Evolutionary conservation across 2,329 filamentous ascomycete genomes (phyloP), one percentile per base, ranked within the genome.

Genomic region (Erysiphe pulchra): DNA sequence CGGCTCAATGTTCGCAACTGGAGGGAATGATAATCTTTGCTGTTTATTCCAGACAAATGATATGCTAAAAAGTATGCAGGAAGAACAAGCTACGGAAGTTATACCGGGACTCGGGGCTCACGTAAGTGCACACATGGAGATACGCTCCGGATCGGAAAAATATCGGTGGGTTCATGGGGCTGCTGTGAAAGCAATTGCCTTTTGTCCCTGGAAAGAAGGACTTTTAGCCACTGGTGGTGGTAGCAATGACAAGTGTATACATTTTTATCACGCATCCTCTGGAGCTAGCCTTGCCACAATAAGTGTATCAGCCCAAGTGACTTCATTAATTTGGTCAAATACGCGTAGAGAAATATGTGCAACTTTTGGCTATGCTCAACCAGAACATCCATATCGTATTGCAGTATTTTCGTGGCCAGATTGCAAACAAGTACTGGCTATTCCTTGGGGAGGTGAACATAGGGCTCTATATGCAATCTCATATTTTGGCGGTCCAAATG

Each of bases 361-460:
- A 1, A 94, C 87, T 0, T 94, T 98, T 61, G 87, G 90, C 4
- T 95, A 92, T 57, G 75, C 86, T 3, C 79, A 92, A 53, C 85
- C 87, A 1, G 82, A 92, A 38, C 90, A 98, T 56, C 75, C 80
- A 0, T 82, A 80, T 54, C 77, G 90, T 17, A 82, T 98, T 51
- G 90, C 85, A 1, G 78, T 95, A 9, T 98, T 94, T 61, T 79
- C 80, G 41, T 95, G 90, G 90, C 90, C 90, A 0, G 79, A 81
- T 46, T 95, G 90, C 61, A 73, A 75, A 51, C 82, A 90, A 57
- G 72, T 94, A 1, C 80, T 83, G 11, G 77, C 80, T 14, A 80
- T 95, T 47, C 81, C 85, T 0, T 95, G 75, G 87, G 76, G 75
- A 44, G 73, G 77, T 32, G 76, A 83, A 49, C 73, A 81, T 58